Base-by-base conservation (phyloP, 805 yeast genomes). In the Pichia cabralensis region DNA sequence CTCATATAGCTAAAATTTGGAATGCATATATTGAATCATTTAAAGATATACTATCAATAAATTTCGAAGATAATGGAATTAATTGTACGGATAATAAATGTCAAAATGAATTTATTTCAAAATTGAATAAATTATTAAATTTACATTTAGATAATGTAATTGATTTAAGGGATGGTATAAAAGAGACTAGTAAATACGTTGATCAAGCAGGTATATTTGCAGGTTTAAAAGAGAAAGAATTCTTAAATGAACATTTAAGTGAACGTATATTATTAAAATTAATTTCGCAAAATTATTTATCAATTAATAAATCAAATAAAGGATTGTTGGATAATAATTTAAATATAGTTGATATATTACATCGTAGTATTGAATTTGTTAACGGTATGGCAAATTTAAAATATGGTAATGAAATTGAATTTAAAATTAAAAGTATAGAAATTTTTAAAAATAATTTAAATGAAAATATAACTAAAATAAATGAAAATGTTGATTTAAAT, bases 251-350 rank as follows among this genome's bases (percentile, higher is more conserved):
- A 9, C 96, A 89, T 59, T 64, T 89, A 46, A 65, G 71, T 36
- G 95, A 88, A 45, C 67, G 96, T 41, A 88, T 89, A 27, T 70
- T 88, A 44, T 83, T 92, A 76, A 74, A 95, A 38, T 62, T 88
- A 32, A 64, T 86, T 35, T 86, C 94, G 0, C 88, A 82, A 42
- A 96, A 92, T 55, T 95, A 82, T 57, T 67, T 84, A 16, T 70
- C 71, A 34, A 58, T 85, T 23, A 64, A 86, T 5, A 46, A 49
- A 3, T 8, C 64, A 68, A 40, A 72, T 62, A 44, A 63, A 74
- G 95, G 78, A 41, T 77, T 69, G 31, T 68, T 89, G 13, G 80
- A 86, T 46, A 75, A 71, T 39, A 64, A 71, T 31, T 58, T 88
- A 37, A 66, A 74, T 36, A 77, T 92, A 2, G 63, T 79, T 2